These are phyloP conservation scores for Amesomyces nigricolor DNA, from an alignment of 2,329 filamentous ascomycete genomes.

Conservation along the genomic window DNA sequence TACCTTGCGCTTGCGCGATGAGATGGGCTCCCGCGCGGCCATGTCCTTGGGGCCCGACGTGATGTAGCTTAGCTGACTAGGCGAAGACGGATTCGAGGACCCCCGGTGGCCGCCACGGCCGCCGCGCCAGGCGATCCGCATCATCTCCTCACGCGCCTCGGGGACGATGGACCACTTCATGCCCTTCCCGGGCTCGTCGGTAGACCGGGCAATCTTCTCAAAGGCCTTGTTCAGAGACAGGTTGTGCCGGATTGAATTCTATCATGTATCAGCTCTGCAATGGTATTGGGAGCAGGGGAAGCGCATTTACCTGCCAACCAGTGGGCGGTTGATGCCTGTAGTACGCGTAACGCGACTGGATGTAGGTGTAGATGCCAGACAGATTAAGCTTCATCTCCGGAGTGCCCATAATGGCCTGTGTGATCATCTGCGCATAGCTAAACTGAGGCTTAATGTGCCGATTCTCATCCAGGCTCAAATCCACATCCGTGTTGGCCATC, in stretches of 20 bases:
- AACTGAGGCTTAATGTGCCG: constrained; percentile 92
- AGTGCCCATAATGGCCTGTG: constrained; percentile 86
- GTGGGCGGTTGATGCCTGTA: constrained; percentile 71
- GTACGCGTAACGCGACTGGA: constrained; percentile 86
- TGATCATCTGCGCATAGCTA: constrained; percentile 95
- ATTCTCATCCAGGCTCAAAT: constrained; percentile 75
- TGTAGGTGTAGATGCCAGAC: constrained; percentile 89
- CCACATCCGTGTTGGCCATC: constrained; percentile 54
- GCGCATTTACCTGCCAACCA: constrained; percentile 76
- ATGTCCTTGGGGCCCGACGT: constrained; percentile 54
- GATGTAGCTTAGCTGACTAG: constrained; percentile 55
- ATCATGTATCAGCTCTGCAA: constrained; percentile 25
- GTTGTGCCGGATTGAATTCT: constrained; percentile 97
- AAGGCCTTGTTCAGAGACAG: constrained; percentile 92
- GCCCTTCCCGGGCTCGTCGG: constrained; percentile 93
- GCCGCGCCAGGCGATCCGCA: constrained; percentile 61
- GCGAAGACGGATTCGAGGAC: constrained; percentile 66
- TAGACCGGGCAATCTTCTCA: constrained; percentile 84
- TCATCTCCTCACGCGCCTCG: constrained; percentile 80
- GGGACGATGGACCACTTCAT: constrained; percentile 98
- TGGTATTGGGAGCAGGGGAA: background rate
- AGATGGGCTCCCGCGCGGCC: constrained; percentile 45
- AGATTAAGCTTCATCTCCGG: constrained; percentile 84
- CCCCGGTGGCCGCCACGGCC: constrained; percentile 60
- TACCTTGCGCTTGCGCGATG: constrained; percentile 52